Conservation (phyloP, 179 eudicot species). For the Patellifolia procumbens region DNA sequence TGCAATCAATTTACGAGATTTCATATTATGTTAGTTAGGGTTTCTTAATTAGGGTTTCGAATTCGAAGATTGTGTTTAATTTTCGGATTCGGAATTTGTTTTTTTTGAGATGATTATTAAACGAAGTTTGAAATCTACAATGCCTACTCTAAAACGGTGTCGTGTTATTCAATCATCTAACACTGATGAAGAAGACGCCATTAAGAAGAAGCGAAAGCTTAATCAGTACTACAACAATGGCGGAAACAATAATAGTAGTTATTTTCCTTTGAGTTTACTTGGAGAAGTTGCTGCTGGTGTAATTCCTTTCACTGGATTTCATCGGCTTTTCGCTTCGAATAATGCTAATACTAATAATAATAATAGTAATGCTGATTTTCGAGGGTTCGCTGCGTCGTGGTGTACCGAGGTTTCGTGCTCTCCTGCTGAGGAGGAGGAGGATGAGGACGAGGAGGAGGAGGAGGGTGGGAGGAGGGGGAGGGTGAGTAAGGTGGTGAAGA, state of each 20-base stretch:
- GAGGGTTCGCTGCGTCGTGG: conserved; percentile 33
- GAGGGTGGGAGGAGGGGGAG: conserved; percentile 23
- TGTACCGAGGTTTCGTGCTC: conserved; percentile 37
- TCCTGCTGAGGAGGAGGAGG: conserved; percentile 31
- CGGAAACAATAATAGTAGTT: conserved; percentile 12
- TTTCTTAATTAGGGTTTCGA: conserved; percentile 22
- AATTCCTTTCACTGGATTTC: conserved; percentile 51
- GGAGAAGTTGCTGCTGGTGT: conserved; percentile 75
- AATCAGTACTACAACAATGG: conserved; percentile 15
- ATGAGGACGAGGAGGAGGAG: conserved; percentile 26
- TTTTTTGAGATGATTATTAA: conserved; percentile 73
- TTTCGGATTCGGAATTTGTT: conserved; percentile 20
- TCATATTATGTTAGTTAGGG: conserved; percentile 30
- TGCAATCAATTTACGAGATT: background rate
- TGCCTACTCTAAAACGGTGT: conserved; percentile 84
- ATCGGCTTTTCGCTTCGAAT: conserved; percentile 27
- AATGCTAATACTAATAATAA: too few species aligned
- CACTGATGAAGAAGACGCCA: conserved; percentile 53
- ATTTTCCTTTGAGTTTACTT: conserved; percentile 60
- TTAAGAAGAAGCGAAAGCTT: conserved; percentile 44
- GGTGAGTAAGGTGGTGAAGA: conserved; percentile 25
- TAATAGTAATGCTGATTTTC: conserved; percentile 24
- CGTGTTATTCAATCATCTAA: conserved; percentile 50
- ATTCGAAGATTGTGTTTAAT: conserved; percentile 23
- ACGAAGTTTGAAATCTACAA: conserved; percentile 82